phyloP scores from a whole-genome alignment of 306 rosid species.

The Corylus heterophylla region DNA sequence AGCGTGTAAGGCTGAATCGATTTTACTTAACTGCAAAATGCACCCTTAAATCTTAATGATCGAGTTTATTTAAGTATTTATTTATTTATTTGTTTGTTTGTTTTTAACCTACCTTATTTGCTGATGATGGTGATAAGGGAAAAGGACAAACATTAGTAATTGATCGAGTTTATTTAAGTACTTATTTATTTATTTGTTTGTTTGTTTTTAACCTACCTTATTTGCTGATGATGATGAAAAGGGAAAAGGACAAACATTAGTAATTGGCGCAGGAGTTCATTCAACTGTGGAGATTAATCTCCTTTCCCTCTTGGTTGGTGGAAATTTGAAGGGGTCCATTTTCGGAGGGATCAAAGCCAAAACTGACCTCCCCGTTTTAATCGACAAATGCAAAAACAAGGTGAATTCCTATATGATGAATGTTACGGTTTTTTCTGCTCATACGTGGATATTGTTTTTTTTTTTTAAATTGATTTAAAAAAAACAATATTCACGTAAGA shows the following conservation, averaged over 20 bases:
- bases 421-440: too few relatives aligned
- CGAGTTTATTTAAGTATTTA: too few relatives aligned
- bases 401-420: constrained; percentile 1
- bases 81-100: not conserved
- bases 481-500: too few relatives aligned
- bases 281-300: constrained; percentile 18
- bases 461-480: too few relatives aligned
- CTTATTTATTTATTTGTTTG: not conserved
- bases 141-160: constrained; percentile 37
- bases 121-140: constrained; percentile 37
- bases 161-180: too few relatives aligned
- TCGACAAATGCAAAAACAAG: constrained; percentile 43
- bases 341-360: constrained; percentile 54
- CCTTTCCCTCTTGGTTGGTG: constrained; percentile 28
- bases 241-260: constrained; percentile 46
- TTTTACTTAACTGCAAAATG: too few relatives aligned
- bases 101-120: too few relatives aligned
- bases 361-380: constrained; percentile 43
- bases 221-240: constrained; percentile 13
- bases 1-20: too few relatives aligned
- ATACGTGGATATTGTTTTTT: too few relatives aligned
- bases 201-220: too few relatives aligned
- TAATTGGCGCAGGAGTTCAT: constrained; percentile 26
- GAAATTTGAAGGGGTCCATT: constrained; percentile 46
- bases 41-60: too few relatives aligned